Base-by-base conservation (phyloP, 2,329 filamentous ascomycete species). In the Dactylellina parvicollis region DNA sequence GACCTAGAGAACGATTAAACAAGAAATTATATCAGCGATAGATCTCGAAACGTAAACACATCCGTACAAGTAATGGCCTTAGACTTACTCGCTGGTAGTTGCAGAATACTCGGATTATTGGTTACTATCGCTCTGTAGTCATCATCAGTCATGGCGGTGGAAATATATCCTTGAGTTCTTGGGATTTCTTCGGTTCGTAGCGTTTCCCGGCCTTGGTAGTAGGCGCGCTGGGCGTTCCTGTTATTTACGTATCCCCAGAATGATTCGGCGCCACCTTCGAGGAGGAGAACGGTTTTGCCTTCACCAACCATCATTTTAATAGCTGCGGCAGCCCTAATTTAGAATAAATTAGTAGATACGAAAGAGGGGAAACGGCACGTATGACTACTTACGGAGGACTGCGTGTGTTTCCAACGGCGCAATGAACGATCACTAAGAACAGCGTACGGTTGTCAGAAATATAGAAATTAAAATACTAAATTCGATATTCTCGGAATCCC, bases 391-490 rank as follows among this genome's bases (percentile, higher is more conserved):
- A 72, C 60, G 42, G 34, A 24, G 69, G 69, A 28, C 69, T 73
- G 54, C 69, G 40, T 9, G 24, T 60, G 4, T 26, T 24, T 22
- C 69, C 69, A 9, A 38, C 34, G 8, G 38, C 32, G 22, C 69
- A 73, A 16, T 73, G 69, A 0, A 73, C 69, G 16, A 73, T 73
- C 1, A 66, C 67, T 67, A 24, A n/a, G n/a, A n/a, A n/a, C n/a
- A n/a, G n/a, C n/a, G n/a, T n/a, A n/a, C n/a, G n/a, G n/a, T n/a
- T n/a, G n/a, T 14, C 30, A 7, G n/a, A 16, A 42, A 49, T 49
- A 16, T 3, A 26, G n/a, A 30, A n/a, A 5, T 49, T n/a, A 28
- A 9, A 30, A 14, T 22, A n/a, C n/a, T 22, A 46, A 20, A 42
- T 16, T 10, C 38, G 18, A 9, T 42, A 42, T 8, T 42, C n/a